Percentiles rank a stretch among this genome's conserved stretches.
These are phyloP conservation scores for Suillus paluster DNA, from an alignment of 768 basidiomycete genomes.

Conservation along the genomic window DNA sequence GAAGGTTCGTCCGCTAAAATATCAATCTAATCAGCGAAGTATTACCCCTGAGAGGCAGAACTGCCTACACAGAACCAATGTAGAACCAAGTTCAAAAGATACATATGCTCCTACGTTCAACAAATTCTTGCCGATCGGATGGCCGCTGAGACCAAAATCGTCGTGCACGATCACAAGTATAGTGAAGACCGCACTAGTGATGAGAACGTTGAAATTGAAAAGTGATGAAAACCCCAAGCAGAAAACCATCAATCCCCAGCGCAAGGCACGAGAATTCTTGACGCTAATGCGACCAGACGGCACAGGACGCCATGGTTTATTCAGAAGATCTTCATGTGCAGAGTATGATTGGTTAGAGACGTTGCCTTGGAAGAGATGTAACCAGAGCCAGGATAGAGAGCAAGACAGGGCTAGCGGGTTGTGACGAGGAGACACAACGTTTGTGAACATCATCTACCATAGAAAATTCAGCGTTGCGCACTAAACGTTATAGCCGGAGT, in stretches of 20 bases:
- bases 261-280: conserved; percentile 36
- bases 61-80: conserved; percentile 28
- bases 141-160: conserved; percentile 39
- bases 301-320: conserved; percentile 49
- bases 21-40: too few relatives aligned
- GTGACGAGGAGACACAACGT: conserved; percentile 35
- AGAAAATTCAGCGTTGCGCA: too few relatives aligned
- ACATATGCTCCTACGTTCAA: conserved; percentile 43
- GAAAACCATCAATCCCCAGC: conserved; percentile 38
- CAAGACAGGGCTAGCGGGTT: conserved; percentile 36
- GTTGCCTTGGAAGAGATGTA: conserved; percentile 48
- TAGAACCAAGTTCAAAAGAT: conserved; percentile 42
- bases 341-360: conserved; percentile 48
- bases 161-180: conserved; percentile 42
- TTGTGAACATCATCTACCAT: conserved; percentile 19
- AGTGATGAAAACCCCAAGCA: conserved; percentile 39
- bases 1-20: too few relatives aligned
- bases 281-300: conserved; percentile 47
- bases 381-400: conserved; percentile 45
- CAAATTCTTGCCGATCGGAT: conserved; percentile 43
- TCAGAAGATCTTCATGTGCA: conserved; percentile 47
- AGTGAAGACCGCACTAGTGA: conserved; percentile 30
- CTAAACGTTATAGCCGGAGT: not conserved
- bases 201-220: conserved; percentile 28
- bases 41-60: too few relatives aligned